Evolutionary conservation across 2,329 filamentous ascomycete genomes (phyloP).

Genomic region (Colletotrichum kahawae): DNA sequence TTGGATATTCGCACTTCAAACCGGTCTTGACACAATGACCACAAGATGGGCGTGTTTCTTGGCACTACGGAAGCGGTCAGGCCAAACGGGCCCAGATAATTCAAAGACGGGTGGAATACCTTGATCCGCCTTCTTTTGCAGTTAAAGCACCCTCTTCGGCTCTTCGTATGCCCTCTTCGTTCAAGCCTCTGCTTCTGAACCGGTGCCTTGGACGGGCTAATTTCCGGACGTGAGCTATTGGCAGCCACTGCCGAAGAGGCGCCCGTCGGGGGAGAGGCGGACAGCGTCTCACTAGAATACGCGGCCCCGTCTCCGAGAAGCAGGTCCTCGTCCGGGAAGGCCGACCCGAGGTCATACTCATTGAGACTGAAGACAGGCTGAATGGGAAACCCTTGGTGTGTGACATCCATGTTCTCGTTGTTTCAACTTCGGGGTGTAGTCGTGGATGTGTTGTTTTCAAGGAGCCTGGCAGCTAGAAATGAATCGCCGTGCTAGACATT

Average conservation of each 20-base stretch:
- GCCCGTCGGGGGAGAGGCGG: conserved; percentile 27
- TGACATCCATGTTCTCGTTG: background rate
- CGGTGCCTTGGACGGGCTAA: background rate
- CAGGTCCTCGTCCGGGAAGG: conserved; percentile 34
- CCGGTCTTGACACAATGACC: conserved; percentile 68
- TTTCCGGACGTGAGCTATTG: background rate
- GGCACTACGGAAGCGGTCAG: conserved; percentile 51
- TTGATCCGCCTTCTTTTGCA: conserved; percentile 72
- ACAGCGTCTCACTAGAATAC: conserved; percentile 27
- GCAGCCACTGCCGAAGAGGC: background rate
- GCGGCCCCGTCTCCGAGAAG: conserved; percentile 25
- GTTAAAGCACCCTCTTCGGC: conserved; percentile 68
- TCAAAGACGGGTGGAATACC: conserved; percentile 35
- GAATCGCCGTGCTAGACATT: background rate
- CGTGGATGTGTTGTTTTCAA: background rate
- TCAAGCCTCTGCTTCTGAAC: conserved; percentile 48
- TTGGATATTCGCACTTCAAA: conserved; percentile 67
- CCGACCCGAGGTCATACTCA: conserved; percentile 44
- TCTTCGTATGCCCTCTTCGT: conserved; percentile 70
- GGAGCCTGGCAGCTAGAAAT: background rate
- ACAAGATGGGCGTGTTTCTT: conserved; percentile 68
- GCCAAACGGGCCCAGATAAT: background rate
- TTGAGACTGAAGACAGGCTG: conserved; percentile 31
- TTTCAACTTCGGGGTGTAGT: background rate
- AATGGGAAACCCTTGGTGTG: conserved; percentile 24